Percentiles rank a stretch among this genome's conserved stretches.
These are phyloP conservation scores for Paracoccidioides lutzii DNA, from an alignment of 2,329 filamentous ascomycete species.

Conservation along the genomic window DNA sequence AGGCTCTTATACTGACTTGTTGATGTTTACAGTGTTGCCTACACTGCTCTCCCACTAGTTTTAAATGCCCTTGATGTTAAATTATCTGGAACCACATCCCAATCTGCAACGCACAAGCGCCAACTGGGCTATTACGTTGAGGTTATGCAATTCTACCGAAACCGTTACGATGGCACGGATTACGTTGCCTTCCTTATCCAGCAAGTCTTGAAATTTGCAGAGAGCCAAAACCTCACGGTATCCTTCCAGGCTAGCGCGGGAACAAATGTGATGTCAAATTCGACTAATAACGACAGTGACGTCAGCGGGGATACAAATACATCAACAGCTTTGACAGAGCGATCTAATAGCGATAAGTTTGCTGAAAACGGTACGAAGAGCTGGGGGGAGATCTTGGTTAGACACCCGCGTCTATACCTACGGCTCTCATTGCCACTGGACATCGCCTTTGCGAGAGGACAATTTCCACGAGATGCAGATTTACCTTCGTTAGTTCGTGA, in stretches of 20 bases:
- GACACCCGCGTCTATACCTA: slow-evolving; percentile 7
- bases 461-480: slow-evolving; percentile 7
- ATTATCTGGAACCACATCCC: slow-evolving; percentile 23
- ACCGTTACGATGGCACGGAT: slow-evolving; percentile 36
- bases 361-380: slow-evolving; percentile 3
- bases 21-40: slow-evolving; percentile 15
- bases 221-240: background rate
- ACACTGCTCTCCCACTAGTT: slow-evolving; percentile 26
- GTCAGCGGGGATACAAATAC: background rate
- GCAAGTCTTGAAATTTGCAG: slow-evolving; percentile 3
- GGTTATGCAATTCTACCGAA: slow-evolving; percentile 36
- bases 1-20: background rate
- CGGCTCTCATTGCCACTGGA: slow-evolving; percentile 8
- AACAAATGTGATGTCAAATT: background rate
- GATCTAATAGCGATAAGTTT: background rate
- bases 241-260: background rate
- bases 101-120: slow-evolving; percentile 31
- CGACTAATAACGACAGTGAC: background rate
- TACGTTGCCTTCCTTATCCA: slow-evolving; percentile 21
- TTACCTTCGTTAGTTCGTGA: slow-evolving; percentile 7
- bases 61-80: slow-evolving; percentile 30
- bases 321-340: background rate
- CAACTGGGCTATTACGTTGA: slow-evolving; percentile 35
- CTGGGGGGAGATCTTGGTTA: slow-evolving; percentile 8
- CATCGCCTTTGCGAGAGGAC: slow-evolving; percentile 5